These are phyloP conservation scores for Prunus salicina DNA, from an alignment of 306 rosid genomes.

Conservation along the genomic window DNA sequence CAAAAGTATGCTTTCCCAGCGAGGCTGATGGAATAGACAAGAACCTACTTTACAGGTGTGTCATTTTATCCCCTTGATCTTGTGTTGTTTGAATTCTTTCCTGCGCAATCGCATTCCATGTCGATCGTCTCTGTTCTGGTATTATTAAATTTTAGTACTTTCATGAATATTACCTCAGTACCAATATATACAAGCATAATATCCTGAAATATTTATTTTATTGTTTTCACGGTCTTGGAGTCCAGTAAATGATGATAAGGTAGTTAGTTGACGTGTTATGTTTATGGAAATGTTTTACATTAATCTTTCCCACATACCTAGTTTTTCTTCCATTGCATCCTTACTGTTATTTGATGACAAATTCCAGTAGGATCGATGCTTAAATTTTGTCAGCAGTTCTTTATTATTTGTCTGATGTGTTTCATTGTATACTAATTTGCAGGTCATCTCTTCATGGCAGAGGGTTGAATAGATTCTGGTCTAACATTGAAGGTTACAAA, in stretches of 20 bases:
- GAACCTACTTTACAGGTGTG: slow-evolving; percentile 74
- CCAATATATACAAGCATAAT: background rate
- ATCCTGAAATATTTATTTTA: background rate
- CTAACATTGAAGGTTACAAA: slow-evolving; percentile 71
- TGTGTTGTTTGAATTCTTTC: background rate
- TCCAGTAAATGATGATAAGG: background rate
- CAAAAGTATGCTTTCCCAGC: slow-evolving; percentile 41
- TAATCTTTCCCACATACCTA: too few species aligned
- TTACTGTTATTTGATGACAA: background rate
- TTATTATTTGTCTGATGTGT: background rate
- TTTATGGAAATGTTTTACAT: background rate
- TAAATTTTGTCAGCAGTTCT: background rate
- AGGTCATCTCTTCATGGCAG: slow-evolving; percentile 91
- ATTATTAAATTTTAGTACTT: background rate
- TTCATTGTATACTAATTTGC: slow-evolving; percentile 19
- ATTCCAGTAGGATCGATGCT: background rate
- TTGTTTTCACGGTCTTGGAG: background rate
- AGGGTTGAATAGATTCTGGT: slow-evolving; percentile 91
- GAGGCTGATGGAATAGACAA: slow-evolving; percentile 41
- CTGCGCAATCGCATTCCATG: background rate
- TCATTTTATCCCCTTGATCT: slow-evolving; percentile 18
- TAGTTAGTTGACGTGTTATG: background rate
- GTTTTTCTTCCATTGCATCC: background rate
- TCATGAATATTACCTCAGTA: background rate
- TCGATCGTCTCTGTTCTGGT: background rate